Percentiles rank a stretch among this genome's conserved stretches.
Conservation (phyloP, 225 moss, liverwort and hornwort genomes). For the Physcomitrellopsis africana region DNA sequence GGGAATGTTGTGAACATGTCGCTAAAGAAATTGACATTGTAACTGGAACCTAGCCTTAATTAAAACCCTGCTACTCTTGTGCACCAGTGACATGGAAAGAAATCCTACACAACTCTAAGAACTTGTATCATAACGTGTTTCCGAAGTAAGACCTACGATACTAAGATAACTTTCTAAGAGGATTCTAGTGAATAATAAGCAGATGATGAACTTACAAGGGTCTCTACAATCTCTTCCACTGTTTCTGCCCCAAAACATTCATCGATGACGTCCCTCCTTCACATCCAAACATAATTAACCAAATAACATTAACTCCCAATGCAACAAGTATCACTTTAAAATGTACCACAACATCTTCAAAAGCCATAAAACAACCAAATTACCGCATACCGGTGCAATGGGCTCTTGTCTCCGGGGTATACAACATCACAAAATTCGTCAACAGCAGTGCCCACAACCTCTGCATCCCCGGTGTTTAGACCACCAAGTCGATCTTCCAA, state of each 20-base stretch:
- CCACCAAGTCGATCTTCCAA: conserved; percentile 91
- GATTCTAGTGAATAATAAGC: not conserved
- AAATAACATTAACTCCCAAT: too few relatives aligned
- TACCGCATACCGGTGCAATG: conserved; percentile 66
- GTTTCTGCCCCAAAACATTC: conserved; percentile 82
- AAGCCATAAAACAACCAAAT: not conserved
- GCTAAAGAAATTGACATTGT: not conserved
- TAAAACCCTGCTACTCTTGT: not conserved
- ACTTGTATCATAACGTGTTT: not conserved
- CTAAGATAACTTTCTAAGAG: not conserved
- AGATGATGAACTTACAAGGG: conserved; percentile 60
- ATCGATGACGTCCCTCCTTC: conserved; percentile 81
- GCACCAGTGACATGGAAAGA: not conserved
- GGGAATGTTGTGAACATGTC: not conserved
- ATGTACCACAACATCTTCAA: too few relatives aligned
- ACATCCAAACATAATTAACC: conserved; percentile 27
- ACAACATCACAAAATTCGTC: conserved; percentile 98
- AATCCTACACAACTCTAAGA: not conserved
- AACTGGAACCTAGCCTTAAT: not conserved
- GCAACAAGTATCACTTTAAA: too few relatives aligned
- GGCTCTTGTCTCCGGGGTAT: conserved; percentile 85
- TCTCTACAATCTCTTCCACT: conserved; percentile 80
- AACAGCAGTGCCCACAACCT: conserved; percentile 81
- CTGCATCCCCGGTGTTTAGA: conserved; percentile 74
- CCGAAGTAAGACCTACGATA: not conserved